Conservation (phyloP, 148 eudicot species). For the Vaccinium vitisidaea region DNA sequence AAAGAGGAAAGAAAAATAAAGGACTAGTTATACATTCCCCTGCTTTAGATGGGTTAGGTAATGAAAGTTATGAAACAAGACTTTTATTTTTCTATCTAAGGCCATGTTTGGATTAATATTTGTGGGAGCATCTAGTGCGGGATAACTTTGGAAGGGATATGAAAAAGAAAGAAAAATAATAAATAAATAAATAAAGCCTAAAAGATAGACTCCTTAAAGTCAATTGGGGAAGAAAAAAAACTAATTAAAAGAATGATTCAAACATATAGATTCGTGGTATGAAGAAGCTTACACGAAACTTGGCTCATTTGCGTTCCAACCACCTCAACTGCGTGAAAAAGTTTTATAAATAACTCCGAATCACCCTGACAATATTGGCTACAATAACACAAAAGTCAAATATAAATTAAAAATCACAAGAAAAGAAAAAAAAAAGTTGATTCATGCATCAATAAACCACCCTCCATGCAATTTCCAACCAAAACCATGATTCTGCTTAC, state of each 20-base stretch:
- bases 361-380: too few species aligned
- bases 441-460: background rate
- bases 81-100: background rate
- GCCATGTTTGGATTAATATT: background rate
- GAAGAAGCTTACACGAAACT: conserved; percentile 7
- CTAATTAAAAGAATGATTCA: background rate
- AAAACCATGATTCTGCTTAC: background rate
- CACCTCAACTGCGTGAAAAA: background rate
- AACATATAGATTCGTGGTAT: background rate
- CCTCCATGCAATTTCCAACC: background rate
- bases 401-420: background rate
- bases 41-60: background rate
- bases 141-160: background rate
- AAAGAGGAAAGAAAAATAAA: background rate
- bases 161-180: background rate
- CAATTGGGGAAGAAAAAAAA: background rate
- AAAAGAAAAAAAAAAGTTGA: background rate
- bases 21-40: background rate
- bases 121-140: background rate
- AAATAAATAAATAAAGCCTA: background rate
- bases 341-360: background rate
- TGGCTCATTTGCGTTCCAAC: background rate
- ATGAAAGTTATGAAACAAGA: too few species aligned
- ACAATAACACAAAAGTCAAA: too few species aligned
- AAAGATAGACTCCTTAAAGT: background rate